These are phyloP conservation scores for Huiozyma sinensis DNA, from an alignment of 805 yeast species.

Conservation along the genomic window DNA sequence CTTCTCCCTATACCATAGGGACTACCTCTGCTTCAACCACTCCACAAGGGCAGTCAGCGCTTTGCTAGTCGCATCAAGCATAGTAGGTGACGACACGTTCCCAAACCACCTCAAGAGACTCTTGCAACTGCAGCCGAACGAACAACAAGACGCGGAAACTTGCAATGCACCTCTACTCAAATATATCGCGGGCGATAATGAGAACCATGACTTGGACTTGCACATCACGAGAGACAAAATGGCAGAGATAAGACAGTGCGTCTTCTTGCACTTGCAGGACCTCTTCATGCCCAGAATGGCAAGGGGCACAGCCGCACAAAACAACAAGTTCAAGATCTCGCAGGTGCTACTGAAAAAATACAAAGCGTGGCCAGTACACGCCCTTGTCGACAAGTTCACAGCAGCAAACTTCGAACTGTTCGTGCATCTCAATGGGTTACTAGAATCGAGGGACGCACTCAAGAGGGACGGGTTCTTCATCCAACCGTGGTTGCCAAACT, in stretches of 20 bases:
- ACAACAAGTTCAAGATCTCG: conserved; percentile 6
- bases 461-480: conserved; percentile 2
- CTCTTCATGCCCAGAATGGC: conserved; percentile 7
- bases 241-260: conserved; percentile 16
- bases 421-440: conserved; percentile 13
- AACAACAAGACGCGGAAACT: background rate
- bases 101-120: conserved; percentile 3
- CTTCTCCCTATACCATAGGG: conserved; percentile 40
- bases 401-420: conserved; percentile 10
- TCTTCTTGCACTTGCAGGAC: conserved; percentile 12
- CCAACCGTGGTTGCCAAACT: conserved; percentile 6
- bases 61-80: conserved; percentile 40
- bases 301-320: background rate
- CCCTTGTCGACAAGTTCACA: conserved; percentile 8
- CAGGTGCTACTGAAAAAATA: conserved; percentile 17
- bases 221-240: conserved; percentile 5
- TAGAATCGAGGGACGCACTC: conserved; percentile 1
- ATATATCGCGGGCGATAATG: conserved; percentile 12
- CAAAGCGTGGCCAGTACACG: conserved; percentile 8
- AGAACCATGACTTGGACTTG: background rate
- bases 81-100: conserved; percentile 27
- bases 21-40: conserved; percentile 35
- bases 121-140: background rate
- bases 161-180: conserved; percentile 1
- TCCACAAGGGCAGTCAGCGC: conserved; percentile 41